Evolutionary conservation across 2,329 filamentous ascomycete genomes (phyloP).

Genomic region (Diaporthe australafricana): DNA sequence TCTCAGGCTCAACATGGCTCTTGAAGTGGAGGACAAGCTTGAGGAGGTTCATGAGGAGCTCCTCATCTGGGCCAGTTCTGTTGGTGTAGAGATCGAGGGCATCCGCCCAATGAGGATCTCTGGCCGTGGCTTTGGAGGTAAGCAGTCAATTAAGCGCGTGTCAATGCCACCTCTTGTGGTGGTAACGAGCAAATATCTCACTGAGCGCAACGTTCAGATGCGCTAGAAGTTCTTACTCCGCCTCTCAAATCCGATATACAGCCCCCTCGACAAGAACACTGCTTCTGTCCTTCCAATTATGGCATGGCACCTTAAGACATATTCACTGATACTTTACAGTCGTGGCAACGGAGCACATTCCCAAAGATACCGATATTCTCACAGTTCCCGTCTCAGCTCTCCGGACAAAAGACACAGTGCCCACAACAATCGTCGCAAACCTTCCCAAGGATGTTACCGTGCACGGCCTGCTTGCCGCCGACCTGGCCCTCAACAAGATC

Average conservation of each 20-base stretch:
- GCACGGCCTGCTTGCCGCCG: conserved; percentile 79
- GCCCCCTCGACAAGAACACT: not conserved
- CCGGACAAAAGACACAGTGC: conserved; percentile 72
- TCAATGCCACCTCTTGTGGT: too few species aligned
- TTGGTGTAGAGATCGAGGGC: conserved; percentile 75
- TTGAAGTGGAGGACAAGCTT: conserved; percentile 32
- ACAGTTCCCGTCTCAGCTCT: conserved; percentile 70
- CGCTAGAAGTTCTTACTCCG: too few species aligned
- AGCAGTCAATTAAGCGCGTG: not conserved
- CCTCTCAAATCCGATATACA: not conserved
- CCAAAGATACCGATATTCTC: conserved; percentile 45
- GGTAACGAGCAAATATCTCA: too few species aligned
- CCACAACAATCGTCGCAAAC: conserved; percentile 60
- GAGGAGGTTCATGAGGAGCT: conserved; percentile 60
- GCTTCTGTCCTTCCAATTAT: not conserved
- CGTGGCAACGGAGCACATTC: conserved; percentile 19
- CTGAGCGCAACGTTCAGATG: not conserved
- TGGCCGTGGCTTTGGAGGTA: conserved; percentile 76
- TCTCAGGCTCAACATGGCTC: not conserved
- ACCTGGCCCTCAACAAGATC: conserved; percentile 67
- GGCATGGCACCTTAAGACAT: not conserved
- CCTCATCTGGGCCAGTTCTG: conserved; percentile 72
- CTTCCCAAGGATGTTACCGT: conserved; percentile 68
- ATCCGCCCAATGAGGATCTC: conserved; percentile 75
- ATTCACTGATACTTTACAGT: conserved; percentile 13